These are phyloP conservation scores for Psilocybe cubensis DNA, from an alignment of 768 basidiomycete species.

Conservation along the genomic window DNA sequence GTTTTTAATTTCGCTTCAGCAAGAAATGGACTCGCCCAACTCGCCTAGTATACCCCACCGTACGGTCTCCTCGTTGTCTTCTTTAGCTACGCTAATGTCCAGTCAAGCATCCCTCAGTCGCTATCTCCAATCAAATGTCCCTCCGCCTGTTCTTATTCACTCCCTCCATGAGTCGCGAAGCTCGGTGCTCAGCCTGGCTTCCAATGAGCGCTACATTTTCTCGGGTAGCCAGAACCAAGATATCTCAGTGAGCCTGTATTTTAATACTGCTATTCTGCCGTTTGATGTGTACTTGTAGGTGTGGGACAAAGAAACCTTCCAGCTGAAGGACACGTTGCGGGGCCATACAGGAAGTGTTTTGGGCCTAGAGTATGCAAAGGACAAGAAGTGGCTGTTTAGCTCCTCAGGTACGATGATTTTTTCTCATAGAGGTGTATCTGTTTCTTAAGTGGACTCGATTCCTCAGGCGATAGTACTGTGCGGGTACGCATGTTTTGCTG, in stretches of 20 bases:
- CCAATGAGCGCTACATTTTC: slow-evolving; percentile 75
- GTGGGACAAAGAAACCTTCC: slow-evolving; percentile 78
- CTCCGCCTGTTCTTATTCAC: slow-evolving; percentile 60
- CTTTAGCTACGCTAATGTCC: slow-evolving; percentile 16
- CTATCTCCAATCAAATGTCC: slow-evolving; percentile 44
- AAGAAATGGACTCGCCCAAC: slow-evolving; percentile 17
- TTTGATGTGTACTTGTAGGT: slow-evolving; percentile 53
- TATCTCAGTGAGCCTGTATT: slow-evolving; percentile 59
- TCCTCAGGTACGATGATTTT: slow-evolving; percentile 66
- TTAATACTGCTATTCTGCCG: not conserved
- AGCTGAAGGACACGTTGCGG: slow-evolving; percentile 65
- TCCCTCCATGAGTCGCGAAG: slow-evolving; percentile 70
- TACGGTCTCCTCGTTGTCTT: slow-evolving; percentile 11
- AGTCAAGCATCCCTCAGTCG: slow-evolving; percentile 62
- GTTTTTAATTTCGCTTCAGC: slow-evolving; percentile 6
- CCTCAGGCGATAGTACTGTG: slow-evolving; percentile 83
- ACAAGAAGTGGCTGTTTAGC: slow-evolving; percentile 87
- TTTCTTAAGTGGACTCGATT: not conserved
- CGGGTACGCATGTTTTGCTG: slow-evolving; percentile 51
- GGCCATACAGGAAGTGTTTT: slow-evolving; percentile 89
- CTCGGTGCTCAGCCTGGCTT: slow-evolving; percentile 77
- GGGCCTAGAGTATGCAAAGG: slow-evolving; percentile 73
- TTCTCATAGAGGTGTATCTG: not conserved
- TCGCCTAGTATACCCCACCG: slow-evolving; percentile 19
- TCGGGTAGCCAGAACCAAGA: slow-evolving; percentile 80